A percentile compares a stretch with the other conserved stretches of the same genome.
Conservation (phyloP, 2,329 filamentous ascomycete species). For the Colletotrichum cordylinicola region DNA sequence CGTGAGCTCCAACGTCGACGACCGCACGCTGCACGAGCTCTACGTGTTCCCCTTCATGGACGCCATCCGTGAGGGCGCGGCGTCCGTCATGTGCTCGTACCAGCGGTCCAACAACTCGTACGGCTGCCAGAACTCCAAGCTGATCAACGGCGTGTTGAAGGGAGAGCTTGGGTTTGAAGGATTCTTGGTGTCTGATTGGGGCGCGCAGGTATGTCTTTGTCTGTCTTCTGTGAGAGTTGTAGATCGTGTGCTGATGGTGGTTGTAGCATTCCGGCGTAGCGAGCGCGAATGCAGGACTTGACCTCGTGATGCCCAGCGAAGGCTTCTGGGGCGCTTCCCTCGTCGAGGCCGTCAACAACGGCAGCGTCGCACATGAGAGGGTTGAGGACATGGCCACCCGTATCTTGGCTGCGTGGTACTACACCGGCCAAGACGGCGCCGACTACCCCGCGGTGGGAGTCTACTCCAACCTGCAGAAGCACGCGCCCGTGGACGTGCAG, state of each 20-base stretch:
- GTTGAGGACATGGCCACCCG: conserved; percentile 73
- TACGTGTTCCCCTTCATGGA: conserved; percentile 74
- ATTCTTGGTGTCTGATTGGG: conserved; percentile 71
- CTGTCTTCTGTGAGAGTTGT: conserved; percentile 25
- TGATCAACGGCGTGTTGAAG: conserved; percentile 70
- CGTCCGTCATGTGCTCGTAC: conserved; percentile 77
- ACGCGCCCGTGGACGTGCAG: conserved; percentile 57
- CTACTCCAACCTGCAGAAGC: conserved; percentile 37
- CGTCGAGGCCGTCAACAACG: conserved; percentile 61
- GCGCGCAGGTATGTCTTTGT: conserved; percentile 77
- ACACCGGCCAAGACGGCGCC: conserved; percentile 53
- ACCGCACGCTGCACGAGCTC: conserved; percentile 71
- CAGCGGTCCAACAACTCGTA: conserved; percentile 74
- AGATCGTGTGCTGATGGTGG: neutral
- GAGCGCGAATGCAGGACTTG: conserved; percentile 71
- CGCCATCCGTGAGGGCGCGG: conserved; percentile 69
- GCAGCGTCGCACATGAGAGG: conserved; percentile 61
- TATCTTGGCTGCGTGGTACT: conserved; percentile 68
- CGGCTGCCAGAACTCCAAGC: conserved; percentile 67
- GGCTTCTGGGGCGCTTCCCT: conserved; percentile 64
- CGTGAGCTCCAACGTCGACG: conserved; percentile 64
- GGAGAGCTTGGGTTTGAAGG: conserved; percentile 76
- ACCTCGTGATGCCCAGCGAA: conserved; percentile 83
- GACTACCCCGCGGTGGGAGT: conserved; percentile 46
- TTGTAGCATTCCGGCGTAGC: conserved; percentile 28